Conservation (phyloP, 1,284 basidiomycete species). For the Leccinum colubrinum region DNA sequence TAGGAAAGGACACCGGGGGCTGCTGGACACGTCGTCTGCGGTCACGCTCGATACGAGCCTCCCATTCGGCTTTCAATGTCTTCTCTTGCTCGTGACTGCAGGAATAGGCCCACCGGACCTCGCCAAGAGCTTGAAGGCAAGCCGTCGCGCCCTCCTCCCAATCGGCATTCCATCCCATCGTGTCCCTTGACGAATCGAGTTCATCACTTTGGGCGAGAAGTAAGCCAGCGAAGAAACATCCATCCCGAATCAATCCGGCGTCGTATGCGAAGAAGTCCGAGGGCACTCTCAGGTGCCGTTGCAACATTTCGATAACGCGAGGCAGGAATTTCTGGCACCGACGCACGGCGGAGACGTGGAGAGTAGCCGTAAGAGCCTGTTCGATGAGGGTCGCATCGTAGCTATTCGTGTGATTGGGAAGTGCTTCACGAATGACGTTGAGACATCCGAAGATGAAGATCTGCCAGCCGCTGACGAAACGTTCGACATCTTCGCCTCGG, state of each 20-base stretch:
- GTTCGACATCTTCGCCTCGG: constrained; percentile 57
- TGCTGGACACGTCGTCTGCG: constrained; percentile 21
- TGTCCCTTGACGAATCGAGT: constrained; percentile 41
- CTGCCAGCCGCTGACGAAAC: constrained; percentile 54
- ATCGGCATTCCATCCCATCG: constrained; percentile 43
- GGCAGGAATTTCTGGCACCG: constrained; percentile 53
- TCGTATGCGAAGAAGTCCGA: constrained; percentile 75
- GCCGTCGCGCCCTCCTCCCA: constrained; percentile 67
- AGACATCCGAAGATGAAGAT: constrained; percentile 51
- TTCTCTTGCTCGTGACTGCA: constrained; percentile 70
- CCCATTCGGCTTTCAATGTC: constrained; percentile 62
- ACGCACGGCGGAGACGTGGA: constrained; percentile 44
- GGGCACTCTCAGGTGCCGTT: constrained; percentile 48
- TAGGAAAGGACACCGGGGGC: constrained; percentile 21
- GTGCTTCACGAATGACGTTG: constrained; percentile 40
- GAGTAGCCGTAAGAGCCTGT: constrained; percentile 38
- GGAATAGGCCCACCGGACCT: constrained; percentile 80
- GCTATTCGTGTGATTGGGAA: constrained; percentile 8
- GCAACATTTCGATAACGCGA: constrained; percentile 60
- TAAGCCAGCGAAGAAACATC: constrained; percentile 77
- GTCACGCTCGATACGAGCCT: constrained; percentile 39
- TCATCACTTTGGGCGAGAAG: constrained; percentile 57
- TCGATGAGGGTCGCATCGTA: constrained; percentile 2
- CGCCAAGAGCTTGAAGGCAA: constrained; percentile 69
- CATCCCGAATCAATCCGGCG: constrained; percentile 75